Evolutionary conservation across 768 basidiomycete genomes (phyloP).

Genomic region (Pisolithus albus): DNA sequence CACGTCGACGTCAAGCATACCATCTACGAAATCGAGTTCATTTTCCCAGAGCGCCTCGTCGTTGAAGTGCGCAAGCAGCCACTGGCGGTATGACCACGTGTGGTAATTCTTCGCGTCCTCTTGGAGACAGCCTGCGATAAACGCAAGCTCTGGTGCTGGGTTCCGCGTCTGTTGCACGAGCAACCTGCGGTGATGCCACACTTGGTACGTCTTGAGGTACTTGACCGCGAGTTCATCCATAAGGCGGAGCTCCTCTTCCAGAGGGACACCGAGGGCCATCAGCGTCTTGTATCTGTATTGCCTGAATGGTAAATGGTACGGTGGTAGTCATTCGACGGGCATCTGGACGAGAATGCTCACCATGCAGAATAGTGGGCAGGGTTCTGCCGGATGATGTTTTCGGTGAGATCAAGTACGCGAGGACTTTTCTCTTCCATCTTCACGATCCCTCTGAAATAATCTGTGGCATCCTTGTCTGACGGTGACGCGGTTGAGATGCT

Average conservation of each 20-base stretch:
- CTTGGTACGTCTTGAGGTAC: constrained; percentile 94
- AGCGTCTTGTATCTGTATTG: constrained; percentile 93
- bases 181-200: constrained; percentile 90
- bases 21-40: constrained; percentile 72
- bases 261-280: constrained; percentile 53
- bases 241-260: constrained; percentile 71
- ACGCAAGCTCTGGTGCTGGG: constrained; percentile 65
- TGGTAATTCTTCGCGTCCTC: constrained; percentile 95
- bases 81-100: constrained; percentile 97
- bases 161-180: constrained; percentile 52
- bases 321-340: background rate
- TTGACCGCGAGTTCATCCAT: constrained; percentile 84
- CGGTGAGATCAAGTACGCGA: constrained; percentile 82
- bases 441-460: constrained; percentile 85
- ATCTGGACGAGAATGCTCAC: constrained; percentile 37
- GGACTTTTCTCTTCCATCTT: constrained; percentile 70
- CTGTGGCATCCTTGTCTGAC: constrained; percentile 86
- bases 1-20: constrained; percentile 66
- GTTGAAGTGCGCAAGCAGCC: constrained; percentile 83
- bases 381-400: constrained; percentile 82
- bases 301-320: constrained; percentile 39
- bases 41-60: constrained; percentile 61
- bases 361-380: constrained; percentile 97
- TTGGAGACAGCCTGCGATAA: constrained; percentile 66
- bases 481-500: constrained; percentile 3